A percentile compares a stretch with the other conserved stretches of the same genome.
These are phyloP conservation scores for Delphinella strobiligena DNA, from an alignment of 2,329 filamentous ascomycete species.

Conservation along the genomic window DNA sequence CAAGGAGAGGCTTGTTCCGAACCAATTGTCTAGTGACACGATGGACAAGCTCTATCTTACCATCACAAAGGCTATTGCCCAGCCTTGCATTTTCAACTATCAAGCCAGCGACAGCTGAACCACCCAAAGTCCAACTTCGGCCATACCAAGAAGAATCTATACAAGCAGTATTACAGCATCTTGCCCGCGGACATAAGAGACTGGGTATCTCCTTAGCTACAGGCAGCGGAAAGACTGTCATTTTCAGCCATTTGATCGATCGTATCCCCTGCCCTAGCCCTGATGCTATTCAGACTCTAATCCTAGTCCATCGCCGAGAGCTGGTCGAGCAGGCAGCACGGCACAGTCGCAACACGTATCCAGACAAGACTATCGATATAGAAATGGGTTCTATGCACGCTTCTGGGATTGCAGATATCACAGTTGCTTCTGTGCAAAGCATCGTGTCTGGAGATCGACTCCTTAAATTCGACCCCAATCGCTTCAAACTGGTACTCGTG, in stretches of 20 bases:
- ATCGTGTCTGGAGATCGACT: constrained; percentile 66
- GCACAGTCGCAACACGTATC: constrained; percentile 74
- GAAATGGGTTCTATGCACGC: constrained; percentile 78
- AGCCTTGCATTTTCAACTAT: too few relatives aligned
- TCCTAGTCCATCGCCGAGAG: constrained; percentile 84
- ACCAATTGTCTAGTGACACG: too few relatives aligned
- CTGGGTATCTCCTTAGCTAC: constrained; percentile 78
- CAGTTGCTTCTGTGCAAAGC: constrained; percentile 79
- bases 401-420: constrained; percentile 77
- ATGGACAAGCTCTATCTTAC: too few relatives aligned
- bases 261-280: constrained; percentile 49
- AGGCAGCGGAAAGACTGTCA: constrained; percentile 81
- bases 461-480: constrained; percentile 64
- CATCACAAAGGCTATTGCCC: too few relatives aligned
- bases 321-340: constrained; percentile 85
- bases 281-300: constrained; percentile 64
- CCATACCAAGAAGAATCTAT: constrained; percentile 87
- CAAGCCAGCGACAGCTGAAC: constrained; percentile 1
- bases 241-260: constrained; percentile 90
- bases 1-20: too few relatives aligned
- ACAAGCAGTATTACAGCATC: constrained; percentile 56
- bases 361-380: constrained; percentile 68
- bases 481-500: constrained; percentile 83
- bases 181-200: constrained; percentile 59
- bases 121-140: constrained; percentile 47